Evolutionary conservation across 2,329 filamentous ascomycete genomes (phyloP).

Genomic region (Byssoonygena ceratinophila): DNA sequence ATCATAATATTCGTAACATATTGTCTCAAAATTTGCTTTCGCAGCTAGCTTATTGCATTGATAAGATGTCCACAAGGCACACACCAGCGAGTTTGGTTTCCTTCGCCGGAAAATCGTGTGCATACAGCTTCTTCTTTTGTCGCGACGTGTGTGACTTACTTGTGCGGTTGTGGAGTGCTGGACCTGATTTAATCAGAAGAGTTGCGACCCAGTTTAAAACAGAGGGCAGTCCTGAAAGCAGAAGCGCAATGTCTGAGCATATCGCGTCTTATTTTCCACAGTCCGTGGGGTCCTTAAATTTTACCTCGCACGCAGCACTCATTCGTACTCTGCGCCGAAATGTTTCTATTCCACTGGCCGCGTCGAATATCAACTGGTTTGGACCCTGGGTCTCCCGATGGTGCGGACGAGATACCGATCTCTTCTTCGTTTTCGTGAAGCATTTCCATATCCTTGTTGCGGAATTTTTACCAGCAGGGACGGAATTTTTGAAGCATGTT

Average conservation of each 20-base stretch:
- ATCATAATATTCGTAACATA: conserved; percentile 80
- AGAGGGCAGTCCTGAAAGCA: conserved; percentile 42
- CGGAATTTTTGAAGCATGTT: conserved; percentile 46
- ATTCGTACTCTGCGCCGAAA: conserved; percentile 53
- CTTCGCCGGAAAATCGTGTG: conserved; percentile 81
- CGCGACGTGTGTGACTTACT: conserved; percentile 76
- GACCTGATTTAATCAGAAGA: conserved; percentile 57
- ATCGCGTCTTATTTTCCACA: conserved; percentile 62
- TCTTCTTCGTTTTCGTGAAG: conserved; percentile 87
- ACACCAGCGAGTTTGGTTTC: conserved; percentile 61
- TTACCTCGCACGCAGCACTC: conserved; percentile 51
- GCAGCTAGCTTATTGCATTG: conserved; percentile 78
- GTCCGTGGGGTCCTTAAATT: conserved; percentile 50
- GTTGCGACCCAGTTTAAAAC: conserved; percentile 60
- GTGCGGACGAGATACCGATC: conserved; percentile 75
- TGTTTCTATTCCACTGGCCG: conserved; percentile 55
- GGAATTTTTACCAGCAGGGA: conserved; percentile 54
- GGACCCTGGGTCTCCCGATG: conserved; percentile 76
- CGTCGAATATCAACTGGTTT: conserved; percentile 68
- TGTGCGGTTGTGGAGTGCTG: conserved; percentile 67
- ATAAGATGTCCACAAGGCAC: conserved; percentile 74
- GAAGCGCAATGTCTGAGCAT: conserved; percentile 46
- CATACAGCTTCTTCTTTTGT: conserved; percentile 88
- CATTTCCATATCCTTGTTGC: conserved; percentile 71
- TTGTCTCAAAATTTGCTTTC: conserved; percentile 71